Percentiles rank a stretch among this genome's conserved stretches.
These are phyloP conservation scores for Parasarocladium wereldwijsianum DNA, from an alignment of 2,329 filamentous ascomycete species.

Conservation along the genomic window DNA sequence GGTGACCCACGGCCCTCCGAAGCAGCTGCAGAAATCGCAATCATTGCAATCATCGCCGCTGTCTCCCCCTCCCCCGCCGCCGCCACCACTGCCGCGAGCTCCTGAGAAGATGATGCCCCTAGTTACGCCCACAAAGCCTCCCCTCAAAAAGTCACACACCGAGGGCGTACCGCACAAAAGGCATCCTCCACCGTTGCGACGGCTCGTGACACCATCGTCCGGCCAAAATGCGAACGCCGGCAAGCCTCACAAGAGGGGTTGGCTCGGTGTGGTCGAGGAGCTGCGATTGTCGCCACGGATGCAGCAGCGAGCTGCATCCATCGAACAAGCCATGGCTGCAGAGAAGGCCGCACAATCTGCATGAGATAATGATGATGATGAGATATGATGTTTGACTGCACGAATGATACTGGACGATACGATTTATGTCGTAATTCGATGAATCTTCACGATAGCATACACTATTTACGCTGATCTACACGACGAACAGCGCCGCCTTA, in stretches of 20 bases:
- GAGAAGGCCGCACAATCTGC: slow-evolving; percentile 8
- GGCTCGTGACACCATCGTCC: slow-evolving; percentile 38
- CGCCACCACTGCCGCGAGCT: slow-evolving; percentile 15
- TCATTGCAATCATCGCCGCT: slow-evolving; percentile 1
- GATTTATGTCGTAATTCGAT: neutral
- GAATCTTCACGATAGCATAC: neutral
- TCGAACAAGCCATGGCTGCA: slow-evolving; percentile 39
- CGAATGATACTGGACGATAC: too few species aligned
- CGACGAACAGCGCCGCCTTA: neutral
- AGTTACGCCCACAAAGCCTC: slow-evolving; percentile 14
- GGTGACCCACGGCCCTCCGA: slow-evolving; percentile 24
- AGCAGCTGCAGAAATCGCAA: slow-evolving; percentile 12
- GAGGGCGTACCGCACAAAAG: slow-evolving; percentile 24
- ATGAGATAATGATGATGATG: neutral
- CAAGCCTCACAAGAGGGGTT: slow-evolving; percentile 35
- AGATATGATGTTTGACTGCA: too few species aligned
- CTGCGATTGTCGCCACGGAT: slow-evolving; percentile 45
- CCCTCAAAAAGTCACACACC: slow-evolving; percentile 24
- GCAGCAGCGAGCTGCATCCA: slow-evolving; percentile 46
- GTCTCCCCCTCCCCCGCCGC: slow-evolving; percentile 13
- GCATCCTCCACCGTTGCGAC: slow-evolving; percentile 30
- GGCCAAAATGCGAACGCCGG: slow-evolving; percentile 34
- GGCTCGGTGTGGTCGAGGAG: slow-evolving; percentile 49
- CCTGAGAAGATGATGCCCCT: slow-evolving; percentile 19
- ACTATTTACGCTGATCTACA: neutral